Percentiles rank a stretch among this genome's conserved stretches.
These are phyloP conservation scores for Nicotiana attenuata DNA, from an alignment of 257 asterid species.

Conservation along the genomic window DNA sequence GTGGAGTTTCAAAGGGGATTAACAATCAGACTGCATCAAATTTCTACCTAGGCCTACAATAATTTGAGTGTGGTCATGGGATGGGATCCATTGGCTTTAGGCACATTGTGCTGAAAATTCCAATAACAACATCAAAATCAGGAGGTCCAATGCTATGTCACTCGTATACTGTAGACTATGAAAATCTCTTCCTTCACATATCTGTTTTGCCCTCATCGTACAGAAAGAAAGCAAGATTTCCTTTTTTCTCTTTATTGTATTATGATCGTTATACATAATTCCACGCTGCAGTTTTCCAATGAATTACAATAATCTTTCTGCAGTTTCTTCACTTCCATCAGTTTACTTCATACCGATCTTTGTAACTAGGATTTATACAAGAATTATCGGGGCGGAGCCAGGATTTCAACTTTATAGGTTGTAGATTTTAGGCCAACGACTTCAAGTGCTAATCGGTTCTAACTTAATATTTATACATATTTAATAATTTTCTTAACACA, in stretches of 20 bases:
- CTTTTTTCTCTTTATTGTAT: not conserved
- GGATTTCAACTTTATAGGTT: no score
- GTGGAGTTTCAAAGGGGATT: slow-evolving; percentile 56
- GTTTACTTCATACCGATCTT: not conserved
- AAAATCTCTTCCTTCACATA: not conserved
- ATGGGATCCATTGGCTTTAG: not conserved
- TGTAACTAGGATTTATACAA: no score
- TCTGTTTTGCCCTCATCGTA: not conserved
- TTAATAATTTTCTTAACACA: no score
- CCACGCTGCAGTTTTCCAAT: not conserved
- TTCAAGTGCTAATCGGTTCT: no score
- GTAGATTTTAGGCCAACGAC: no score
- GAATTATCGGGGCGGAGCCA: no score
- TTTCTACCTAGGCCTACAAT: not conserved
- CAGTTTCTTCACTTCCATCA: not conserved
- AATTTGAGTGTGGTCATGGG: no score
- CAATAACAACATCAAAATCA: not conserved
- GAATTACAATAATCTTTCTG: not conserved
- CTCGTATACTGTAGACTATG: not conserved
- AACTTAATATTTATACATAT: no score
- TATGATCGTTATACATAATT: not conserved
- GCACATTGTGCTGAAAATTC: not conserved
- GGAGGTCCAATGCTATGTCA: not conserved
- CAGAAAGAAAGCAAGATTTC: not conserved
- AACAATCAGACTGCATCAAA: slow-evolving; percentile 27